phyloP scores from a whole-genome alignment of 2,329 filamentous ascomycete genomes.

The Alternaria gansuensis region DNA sequence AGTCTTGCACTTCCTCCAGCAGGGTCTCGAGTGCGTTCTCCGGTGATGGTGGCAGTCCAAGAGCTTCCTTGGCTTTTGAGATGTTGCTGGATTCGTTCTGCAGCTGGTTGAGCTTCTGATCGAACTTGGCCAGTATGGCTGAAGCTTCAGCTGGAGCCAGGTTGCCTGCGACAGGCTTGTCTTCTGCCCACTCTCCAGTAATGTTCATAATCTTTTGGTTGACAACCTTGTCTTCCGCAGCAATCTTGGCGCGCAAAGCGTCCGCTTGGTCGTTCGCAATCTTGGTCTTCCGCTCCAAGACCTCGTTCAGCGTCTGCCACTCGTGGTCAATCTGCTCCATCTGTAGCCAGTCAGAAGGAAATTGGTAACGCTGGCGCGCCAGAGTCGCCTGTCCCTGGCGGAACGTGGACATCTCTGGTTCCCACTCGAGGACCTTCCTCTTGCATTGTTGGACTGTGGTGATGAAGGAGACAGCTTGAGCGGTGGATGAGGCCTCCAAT shows the following conservation, averaged over 20 bases:
- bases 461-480: conserved; percentile 97
- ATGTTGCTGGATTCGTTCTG: conserved; percentile 93
- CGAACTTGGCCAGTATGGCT: conserved; percentile 80
- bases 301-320: conserved; percentile 92
- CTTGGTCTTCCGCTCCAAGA: conserved; percentile 90
- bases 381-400: conserved; percentile 94
- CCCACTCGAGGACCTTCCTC: conserved; percentile 91
- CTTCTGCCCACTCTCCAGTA: conserved; percentile 87
- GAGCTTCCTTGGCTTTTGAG: conserved; percentile 92
- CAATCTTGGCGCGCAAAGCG: conserved; percentile 91
- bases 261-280: conserved; percentile 97
- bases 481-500: conserved; percentile 92
- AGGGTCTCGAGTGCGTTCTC: conserved; percentile 86
- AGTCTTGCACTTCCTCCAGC: conserved; percentile 95
- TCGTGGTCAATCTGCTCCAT: conserved; percentile 96
- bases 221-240: conserved; percentile 90
- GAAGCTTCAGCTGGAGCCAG: conserved; percentile 91
- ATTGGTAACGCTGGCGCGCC: conserved; percentile 89
- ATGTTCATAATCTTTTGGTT: conserved; percentile 87
- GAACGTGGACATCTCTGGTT: conserved; percentile 94
- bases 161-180: conserved; percentile 95
- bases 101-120: conserved; percentile 82
- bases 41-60: conserved; percentile 82
- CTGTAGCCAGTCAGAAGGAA: conserved; percentile 91
- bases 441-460: conserved; percentile 97